These are phyloP conservation scores for Colletotrichum incanum DNA, from an alignment of 2,329 filamentous ascomycete genomes.

Conservation along the genomic window DNA sequence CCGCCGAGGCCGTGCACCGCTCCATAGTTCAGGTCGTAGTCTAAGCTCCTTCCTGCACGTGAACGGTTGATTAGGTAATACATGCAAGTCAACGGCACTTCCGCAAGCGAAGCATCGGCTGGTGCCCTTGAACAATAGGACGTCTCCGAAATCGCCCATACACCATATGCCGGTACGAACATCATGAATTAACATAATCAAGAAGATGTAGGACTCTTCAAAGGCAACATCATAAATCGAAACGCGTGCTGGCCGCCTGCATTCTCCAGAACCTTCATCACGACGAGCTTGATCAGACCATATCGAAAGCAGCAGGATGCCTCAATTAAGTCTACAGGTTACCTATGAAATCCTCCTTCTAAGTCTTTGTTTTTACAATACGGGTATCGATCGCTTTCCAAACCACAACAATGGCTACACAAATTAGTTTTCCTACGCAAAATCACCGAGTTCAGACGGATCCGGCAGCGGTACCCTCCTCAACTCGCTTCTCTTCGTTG, in stretches of 20 bases:
- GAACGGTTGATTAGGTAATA: neutral
- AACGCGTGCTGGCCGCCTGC: neutral
- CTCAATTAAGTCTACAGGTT: slow-evolving; percentile 31
- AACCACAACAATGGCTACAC: slow-evolving; percentile 5
- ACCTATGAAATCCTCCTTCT: neutral
- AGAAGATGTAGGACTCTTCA: too few species aligned
- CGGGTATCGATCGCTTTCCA: slow-evolving; percentile 30
- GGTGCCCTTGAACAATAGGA: too few species aligned
- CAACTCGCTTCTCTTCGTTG: slow-evolving; percentile 42
- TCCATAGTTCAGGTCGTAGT: neutral
- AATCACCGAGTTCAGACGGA: slow-evolving; percentile 20
- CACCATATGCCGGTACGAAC: neutral
- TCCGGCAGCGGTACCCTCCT: slow-evolving; percentile 31
- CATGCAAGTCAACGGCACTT: neutral
- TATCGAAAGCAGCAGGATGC: neutral
- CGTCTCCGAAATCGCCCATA: neutral
- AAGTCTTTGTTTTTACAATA: neutral
- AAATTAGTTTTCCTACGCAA: neutral
- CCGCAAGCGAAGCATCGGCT: neutral
- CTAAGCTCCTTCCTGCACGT: slow-evolving; percentile 15
- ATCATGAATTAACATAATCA: too few species aligned
- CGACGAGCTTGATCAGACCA: neutral
- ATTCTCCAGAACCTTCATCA: neutral
- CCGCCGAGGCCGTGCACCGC: slow-evolving; percentile 22
- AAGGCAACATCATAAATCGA: neutral